Base-by-base conservation (phyloP, 1,284 basidiomycete species). In the Ustilago vetiveriae region DNA sequence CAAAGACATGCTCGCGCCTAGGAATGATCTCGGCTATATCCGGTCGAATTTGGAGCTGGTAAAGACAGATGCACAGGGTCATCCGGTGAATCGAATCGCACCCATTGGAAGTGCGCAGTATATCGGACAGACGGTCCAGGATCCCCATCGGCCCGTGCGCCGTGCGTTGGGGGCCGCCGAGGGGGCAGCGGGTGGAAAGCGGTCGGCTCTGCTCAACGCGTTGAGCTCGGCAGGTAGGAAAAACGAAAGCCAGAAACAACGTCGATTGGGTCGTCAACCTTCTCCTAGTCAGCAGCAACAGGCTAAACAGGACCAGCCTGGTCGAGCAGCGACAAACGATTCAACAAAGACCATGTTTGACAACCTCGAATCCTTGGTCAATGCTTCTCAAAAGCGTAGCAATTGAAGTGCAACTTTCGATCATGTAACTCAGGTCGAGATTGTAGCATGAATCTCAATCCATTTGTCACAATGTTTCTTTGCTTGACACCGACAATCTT, bases 11-110 rank as follows among this genome's bases (percentile, higher is more conserved):
- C 46, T 72, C 2, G 23, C 63, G 4, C 50, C 63, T 2, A 47
- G 69, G 9, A 56, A 58, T 35, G 69, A 72, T 27, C 37, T 72
- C 3, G 69, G 69, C 6, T 72, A 72, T 45, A 21, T 72, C 11
- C 47, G 55, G 1, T 63, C 52, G 44, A 62, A 67, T 38, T 39
- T 72, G 26, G 64, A 67, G 14, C 44, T 67, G 9, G 51, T 72
- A 9, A 58, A 55, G 33, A 33, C 35, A 4, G 63, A 72, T 29
- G 38, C 45, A 3, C 30, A 42, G 10, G 64, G 57, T 3, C 11
- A 56, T 22, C 47, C 56, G 6, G 9, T 59, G 6, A 33, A 26
- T 21, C 29, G 24, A 7, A 6, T 23, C 2, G 49, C 43, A 0
- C 48, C 45, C 3, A 38, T 66, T 3, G 69, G 69, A 4, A 49